Evolutionary conservation across 192 early-diverging fungal species (phyloP), one percentile per base, ranked within the genome.

Genomic region (Pilaira anomala): DNA sequence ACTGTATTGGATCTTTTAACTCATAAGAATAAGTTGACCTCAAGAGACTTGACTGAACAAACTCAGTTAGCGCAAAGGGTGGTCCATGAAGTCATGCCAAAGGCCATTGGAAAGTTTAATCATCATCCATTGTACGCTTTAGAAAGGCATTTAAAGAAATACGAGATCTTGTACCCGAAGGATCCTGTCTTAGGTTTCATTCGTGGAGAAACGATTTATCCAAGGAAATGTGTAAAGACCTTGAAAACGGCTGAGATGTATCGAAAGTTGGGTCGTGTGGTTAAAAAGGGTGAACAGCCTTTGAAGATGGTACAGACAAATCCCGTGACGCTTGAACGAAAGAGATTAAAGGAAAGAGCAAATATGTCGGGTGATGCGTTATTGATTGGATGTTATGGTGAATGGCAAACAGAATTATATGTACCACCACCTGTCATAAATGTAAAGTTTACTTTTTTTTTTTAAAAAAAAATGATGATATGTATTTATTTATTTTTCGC

Each of bases 351-450:
- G 41, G 72, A 71, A 52, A 60, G 71, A 56, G 60, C 76, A 3
- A 63, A 64, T 65, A 68, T 29, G 40, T 50, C 59, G 29, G 66
- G 66, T 0, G 51, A 74, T 22, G 58, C 60, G 44, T 39, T 76
- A 26, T 64, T 74, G 60, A 72, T 76, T 2, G 77, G 72, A 8
- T 74, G 92, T 28, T 97, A 83, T 70, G 96, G 88, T 30, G 86
- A 88, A 57, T 97, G 93, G 94, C 94, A 98, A 74, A 97, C 94
- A 9, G 79, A 82, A 36, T 61, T 68, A 14, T 89, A 87, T 69
- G 53, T 71, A 22, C 75, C 92, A 0, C 75, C 79, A 42, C 80
- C 82, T 30, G 77, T 95, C 9, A 66, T 77, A 8, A 73, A 91
- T 73, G 85, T 86, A 72, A 51, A 63, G 3, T 25, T 16, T 25